These are phyloP conservation scores for Yamadazyma mexicana DNA, from an alignment of 1,139 yeast genomes.

Conservation along the genomic window DNA sequence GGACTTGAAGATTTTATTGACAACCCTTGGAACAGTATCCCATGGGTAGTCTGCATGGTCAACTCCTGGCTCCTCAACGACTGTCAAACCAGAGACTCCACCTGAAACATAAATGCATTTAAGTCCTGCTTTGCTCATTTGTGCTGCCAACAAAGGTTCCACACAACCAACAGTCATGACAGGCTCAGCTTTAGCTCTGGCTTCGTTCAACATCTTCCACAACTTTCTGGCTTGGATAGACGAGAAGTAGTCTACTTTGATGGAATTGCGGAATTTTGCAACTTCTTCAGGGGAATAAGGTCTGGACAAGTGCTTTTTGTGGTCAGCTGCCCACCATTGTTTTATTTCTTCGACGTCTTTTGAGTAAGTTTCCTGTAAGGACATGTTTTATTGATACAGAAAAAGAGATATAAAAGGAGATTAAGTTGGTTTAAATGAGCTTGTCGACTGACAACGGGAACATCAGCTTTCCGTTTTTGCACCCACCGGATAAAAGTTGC, in stretches of 20 bases:
- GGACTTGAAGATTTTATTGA: slow-evolving; percentile 57
- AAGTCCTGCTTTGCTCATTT: slow-evolving; percentile 42
- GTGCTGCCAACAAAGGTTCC: slow-evolving; percentile 64
- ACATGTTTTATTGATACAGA: background rate
- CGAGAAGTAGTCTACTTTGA: slow-evolving; percentile 49
- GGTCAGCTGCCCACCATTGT: slow-evolving; percentile 51
- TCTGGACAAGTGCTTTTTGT: slow-evolving; percentile 50
- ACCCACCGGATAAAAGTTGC: no score
- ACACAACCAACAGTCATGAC: slow-evolving; percentile 61
- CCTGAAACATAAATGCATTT: slow-evolving; percentile 63
- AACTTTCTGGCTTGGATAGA: slow-evolving; percentile 56
- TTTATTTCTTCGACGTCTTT: slow-evolving; percentile 12
- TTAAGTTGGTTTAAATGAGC: no score
- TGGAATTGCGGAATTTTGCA: slow-evolving; percentile 52
- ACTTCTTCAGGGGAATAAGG: slow-evolving; percentile 56
- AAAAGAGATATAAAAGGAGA: no score
- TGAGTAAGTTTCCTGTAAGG: slow-evolving; percentile 10
- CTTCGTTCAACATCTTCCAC: slow-evolving; percentile 41
- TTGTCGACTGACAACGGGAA: no score
- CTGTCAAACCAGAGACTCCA: slow-evolving; percentile 46
- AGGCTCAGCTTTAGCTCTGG: slow-evolving; percentile 44
- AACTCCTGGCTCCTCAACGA: slow-evolving; percentile 17
- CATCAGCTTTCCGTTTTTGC: no score
- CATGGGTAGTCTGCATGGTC: slow-evolving; percentile 28
- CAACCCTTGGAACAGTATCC: slow-evolving; percentile 67